Evolutionary conservation across 805 yeast genomes (phyloP).

Genomic region (Phaffomyces antillensis): DNA sequence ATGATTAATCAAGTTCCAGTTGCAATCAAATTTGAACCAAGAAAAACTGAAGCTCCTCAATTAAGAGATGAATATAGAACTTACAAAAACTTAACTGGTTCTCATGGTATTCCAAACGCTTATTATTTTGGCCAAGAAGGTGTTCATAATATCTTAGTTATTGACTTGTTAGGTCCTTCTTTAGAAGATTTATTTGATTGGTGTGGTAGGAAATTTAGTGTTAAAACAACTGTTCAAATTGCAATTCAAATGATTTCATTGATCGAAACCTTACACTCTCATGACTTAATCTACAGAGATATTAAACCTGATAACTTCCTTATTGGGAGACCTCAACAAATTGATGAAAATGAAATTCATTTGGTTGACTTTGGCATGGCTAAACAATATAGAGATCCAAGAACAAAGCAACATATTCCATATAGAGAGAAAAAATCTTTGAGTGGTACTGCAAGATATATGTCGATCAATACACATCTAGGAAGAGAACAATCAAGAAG

Average conservation of each 20-base stretch:
- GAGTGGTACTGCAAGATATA: constrained; percentile 81
- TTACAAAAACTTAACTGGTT: constrained; percentile 61
- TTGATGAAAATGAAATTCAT: constrained; percentile 61
- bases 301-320: constrained; percentile 80
- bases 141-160: constrained; percentile 66
- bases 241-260: constrained; percentile 74
- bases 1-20: constrained; percentile 54
- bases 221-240: constrained; percentile 65
- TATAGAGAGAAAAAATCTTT: constrained; percentile 74
- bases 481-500: constrained; percentile 81
- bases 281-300: constrained; percentile 72
- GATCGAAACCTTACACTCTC: constrained; percentile 68
- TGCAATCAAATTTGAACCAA: constrained; percentile 76
- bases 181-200: constrained; percentile 80
- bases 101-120: constrained; percentile 74
- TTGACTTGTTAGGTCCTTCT: constrained; percentile 74
- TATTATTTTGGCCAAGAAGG: constrained; percentile 86
- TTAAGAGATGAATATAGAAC: constrained; percentile 76
- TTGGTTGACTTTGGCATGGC: constrained; percentile 86
- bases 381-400: constrained; percentile 74
- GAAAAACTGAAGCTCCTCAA: constrained; percentile 80
- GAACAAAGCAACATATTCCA: constrained; percentile 74
- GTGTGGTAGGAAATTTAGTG: constrained; percentile 73
- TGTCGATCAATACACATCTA: constrained; percentile 84
- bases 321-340: constrained; percentile 54